Percentiles rank a stretch among this genome's conserved stretches.
These are phyloP conservation scores for Diphasiastrum complanatum DNA, from an alignment of 83 land plant species.

Conservation along the genomic window DNA sequence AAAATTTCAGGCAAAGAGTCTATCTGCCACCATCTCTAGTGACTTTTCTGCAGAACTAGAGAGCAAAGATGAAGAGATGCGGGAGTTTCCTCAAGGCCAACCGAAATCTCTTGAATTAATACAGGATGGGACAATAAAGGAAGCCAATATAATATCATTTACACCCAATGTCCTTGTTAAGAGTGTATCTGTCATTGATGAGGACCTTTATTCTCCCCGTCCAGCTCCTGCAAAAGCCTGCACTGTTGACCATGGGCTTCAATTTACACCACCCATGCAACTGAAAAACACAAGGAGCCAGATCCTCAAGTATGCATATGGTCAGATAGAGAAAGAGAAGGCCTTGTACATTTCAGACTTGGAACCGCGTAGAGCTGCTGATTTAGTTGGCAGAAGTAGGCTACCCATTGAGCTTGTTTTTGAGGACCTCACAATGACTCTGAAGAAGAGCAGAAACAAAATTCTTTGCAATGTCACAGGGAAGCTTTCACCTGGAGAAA, in stretches of 20 bases:
- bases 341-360: slow-evolving; percentile 35
- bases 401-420: slow-evolving; percentile 71
- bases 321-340: slow-evolving; percentile 86
- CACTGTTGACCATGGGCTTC: not conserved
- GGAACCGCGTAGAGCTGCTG: slow-evolving; percentile 45
- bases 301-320: slow-evolving; percentile 82
- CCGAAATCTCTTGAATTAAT: no score
- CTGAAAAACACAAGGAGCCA: slow-evolving; percentile 45
- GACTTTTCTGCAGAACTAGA: slow-evolving; percentile 39
- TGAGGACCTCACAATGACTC: slow-evolving; percentile 59
- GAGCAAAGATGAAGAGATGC: slow-evolving; percentile 19
- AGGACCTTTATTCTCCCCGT: slow-evolving; percentile 33
- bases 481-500: slow-evolving; percentile 69
- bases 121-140: slow-evolving; percentile 4
- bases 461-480: slow-evolving; percentile 83
- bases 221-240: slow-evolving; percentile 18
- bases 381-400: slow-evolving; percentile 40
- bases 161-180: slow-evolving; percentile 23
- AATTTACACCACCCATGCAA: slow-evolving; percentile 4
- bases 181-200: slow-evolving; percentile 27
- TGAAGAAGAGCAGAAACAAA: slow-evolving; percentile 70
- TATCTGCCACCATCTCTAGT: slow-evolving; percentile 45
- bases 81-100: slow-evolving; percentile 24
- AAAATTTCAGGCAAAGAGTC: slow-evolving; percentile 43
- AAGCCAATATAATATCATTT: slow-evolving; percentile 21